Percentiles rank a stretch among this genome's conserved stretches.
Evolutionary conservation across 768 basidiomycete species (phyloP).

Genomic region (Leccinum subtestaceum): DNA sequence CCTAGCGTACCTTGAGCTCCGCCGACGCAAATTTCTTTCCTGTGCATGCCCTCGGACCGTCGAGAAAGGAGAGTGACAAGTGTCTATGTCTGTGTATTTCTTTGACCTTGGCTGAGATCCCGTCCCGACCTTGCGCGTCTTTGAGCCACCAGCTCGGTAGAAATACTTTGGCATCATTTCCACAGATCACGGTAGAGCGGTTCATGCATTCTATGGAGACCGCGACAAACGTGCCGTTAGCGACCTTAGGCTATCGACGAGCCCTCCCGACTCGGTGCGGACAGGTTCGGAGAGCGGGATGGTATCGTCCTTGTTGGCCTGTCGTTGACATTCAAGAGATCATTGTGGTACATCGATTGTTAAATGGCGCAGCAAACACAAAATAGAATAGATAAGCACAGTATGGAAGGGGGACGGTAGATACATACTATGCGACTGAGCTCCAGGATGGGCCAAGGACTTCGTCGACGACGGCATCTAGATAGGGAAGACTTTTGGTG

Average conservation of each 20-base stretch:
- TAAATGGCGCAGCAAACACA: neutral
- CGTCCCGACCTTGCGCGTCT: constrained; percentile 13
- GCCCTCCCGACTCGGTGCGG: constrained; percentile 37
- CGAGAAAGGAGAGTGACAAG: constrained; percentile 44
- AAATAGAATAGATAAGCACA: neutral
- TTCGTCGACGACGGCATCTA: constrained; percentile 50
- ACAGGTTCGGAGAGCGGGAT: constrained; percentile 53
- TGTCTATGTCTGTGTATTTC: constrained; percentile 49
- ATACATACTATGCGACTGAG: constrained; percentile 6
- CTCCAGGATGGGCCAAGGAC: constrained; percentile 37
- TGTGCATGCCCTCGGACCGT: constrained; percentile 48
- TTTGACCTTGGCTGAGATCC: constrained; percentile 29
- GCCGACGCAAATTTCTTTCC: constrained; percentile 47
- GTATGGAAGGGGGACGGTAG: neutral
- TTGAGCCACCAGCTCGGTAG: constrained; percentile 63
- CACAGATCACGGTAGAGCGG: constrained; percentile 54
- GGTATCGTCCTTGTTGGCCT: constrained; percentile 52
- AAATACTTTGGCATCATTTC: constrained; percentile 37
- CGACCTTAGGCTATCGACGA: constrained; percentile 39
- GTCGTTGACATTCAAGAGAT: neutral
- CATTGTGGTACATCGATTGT: neutral
- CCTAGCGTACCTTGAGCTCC: constrained; percentile 32
- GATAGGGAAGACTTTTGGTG: constrained; percentile 46
- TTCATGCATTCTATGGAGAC: constrained; percentile 49
- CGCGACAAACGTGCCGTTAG: constrained; percentile 45